Percentiles rank a stretch among this genome's conserved stretches.
These are phyloP conservation scores for Boletus coccyginus DNA, from an alignment of 768 basidiomycete genomes.

Conservation along the genomic window DNA sequence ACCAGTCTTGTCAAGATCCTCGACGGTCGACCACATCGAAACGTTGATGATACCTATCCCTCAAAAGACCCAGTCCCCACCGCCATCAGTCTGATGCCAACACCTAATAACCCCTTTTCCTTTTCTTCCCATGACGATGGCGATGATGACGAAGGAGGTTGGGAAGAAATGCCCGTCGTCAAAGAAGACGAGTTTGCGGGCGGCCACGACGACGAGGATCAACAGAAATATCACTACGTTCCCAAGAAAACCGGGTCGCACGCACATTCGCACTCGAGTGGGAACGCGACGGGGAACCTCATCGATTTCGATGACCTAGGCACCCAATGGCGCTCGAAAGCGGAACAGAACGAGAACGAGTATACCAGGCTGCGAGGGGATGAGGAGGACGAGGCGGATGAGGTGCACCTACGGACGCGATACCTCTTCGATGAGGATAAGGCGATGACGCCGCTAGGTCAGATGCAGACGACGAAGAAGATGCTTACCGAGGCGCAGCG, in stretches of 20 bases:
- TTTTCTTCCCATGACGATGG: constrained; percentile 33
- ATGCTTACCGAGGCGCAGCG: constrained; percentile 94
- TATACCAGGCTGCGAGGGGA: constrained; percentile 88
- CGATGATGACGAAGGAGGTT: constrained; percentile 82
- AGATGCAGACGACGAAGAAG: constrained; percentile 99
- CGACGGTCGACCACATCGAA: neutral
- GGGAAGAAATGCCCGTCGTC: constrained; percentile 94
- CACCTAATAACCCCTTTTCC: constrained; percentile 22
- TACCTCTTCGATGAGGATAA: constrained; percentile 98
- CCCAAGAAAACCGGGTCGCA: constrained; percentile 37
- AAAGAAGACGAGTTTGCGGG: constrained; percentile 60
- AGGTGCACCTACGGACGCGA: constrained; percentile 91
- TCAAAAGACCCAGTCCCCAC: neutral
- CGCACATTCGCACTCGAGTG: constrained; percentile 27
- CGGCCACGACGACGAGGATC: constrained; percentile 84
- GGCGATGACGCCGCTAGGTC: constrained; percentile 96
- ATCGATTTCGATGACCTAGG: constrained; percentile 82
- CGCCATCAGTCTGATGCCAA: constrained; percentile 15
- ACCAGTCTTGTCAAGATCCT: neutral
- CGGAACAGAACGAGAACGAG: constrained; percentile 78
- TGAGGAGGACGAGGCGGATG: constrained; percentile 91
- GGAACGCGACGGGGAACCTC: constrained; percentile 86
- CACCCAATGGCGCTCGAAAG: constrained; percentile 83
- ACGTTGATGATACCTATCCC: constrained; percentile 7
- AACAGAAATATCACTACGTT: constrained; percentile 79